Evolutionary conservation across 1,139 yeast species (phyloP).

Genomic region (Geotrichum armillariae): DNA sequence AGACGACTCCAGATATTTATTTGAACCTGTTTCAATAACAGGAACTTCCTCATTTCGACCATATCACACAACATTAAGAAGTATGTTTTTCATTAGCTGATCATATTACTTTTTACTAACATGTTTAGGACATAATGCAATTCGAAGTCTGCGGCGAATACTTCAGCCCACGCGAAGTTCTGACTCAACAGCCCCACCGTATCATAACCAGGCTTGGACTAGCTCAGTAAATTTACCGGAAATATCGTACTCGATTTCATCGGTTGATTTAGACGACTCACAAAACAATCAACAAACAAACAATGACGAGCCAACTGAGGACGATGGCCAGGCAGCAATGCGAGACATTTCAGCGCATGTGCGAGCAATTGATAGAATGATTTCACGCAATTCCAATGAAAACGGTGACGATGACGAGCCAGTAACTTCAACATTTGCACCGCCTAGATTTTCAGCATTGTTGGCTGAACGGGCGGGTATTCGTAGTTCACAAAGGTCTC

Average conservation of each 20-base stretch:
- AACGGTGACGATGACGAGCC: neutral
- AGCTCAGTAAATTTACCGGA: constrained; percentile 7
- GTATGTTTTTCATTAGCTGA: neutral
- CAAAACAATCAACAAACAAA: neutral
- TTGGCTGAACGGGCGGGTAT: neutral
- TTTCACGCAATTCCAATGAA: neutral
- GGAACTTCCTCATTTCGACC: neutral
- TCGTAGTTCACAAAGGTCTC: neutral
- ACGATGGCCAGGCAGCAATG: neutral
- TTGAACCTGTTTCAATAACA: neutral
- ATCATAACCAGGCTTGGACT: constrained; percentile 11
- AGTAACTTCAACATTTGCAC: neutral
- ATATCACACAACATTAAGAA: constrained; percentile 4
- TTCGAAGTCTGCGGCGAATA: constrained; percentile 17
- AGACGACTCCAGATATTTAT: neutral
- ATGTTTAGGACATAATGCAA: constrained; percentile 13
- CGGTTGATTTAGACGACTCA: neutral
- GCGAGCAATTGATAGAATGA: constrained; percentile 6
- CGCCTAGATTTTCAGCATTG: neutral
- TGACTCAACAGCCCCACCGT: neutral
- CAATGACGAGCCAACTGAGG: neutral
- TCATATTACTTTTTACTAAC: neutral
- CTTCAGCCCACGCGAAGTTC: constrained; percentile 6
- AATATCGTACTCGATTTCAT: neutral
- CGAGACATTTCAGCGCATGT: constrained; percentile 5